Evolutionary conservation across 2,329 filamentous ascomycete genomes (phyloP).

Genomic region (Clarireedia hainanense): DNA sequence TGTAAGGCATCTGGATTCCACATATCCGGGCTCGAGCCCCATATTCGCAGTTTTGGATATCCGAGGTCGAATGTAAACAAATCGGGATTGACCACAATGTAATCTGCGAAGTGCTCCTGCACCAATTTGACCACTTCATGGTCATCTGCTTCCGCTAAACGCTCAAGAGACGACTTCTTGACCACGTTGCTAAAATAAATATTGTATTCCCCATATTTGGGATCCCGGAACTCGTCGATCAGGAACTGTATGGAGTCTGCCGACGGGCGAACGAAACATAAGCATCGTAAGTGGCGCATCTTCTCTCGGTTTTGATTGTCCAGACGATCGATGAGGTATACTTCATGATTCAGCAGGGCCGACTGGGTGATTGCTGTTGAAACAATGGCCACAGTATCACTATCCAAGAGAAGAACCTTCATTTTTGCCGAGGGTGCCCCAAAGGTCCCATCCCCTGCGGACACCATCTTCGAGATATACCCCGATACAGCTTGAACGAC

Average conservation of each 20-base stretch:
- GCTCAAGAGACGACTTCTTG: slow-evolving; percentile 91
- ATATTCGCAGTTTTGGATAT: slow-evolving; percentile 67
- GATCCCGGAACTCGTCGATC: slow-evolving; percentile 91
- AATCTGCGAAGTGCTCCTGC: slow-evolving; percentile 96
- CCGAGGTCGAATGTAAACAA: slow-evolving; percentile 73
- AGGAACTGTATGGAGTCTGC: slow-evolving; percentile 87
- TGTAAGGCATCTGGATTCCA: slow-evolving; percentile 90
- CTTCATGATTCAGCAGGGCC: slow-evolving; percentile 86
- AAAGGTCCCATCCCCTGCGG: slow-evolving; percentile 63
- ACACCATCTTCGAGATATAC: slow-evolving; percentile 96
- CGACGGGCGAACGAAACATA: slow-evolving; percentile 89
- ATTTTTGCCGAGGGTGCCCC: slow-evolving; percentile 76
- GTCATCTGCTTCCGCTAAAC: slow-evolving; percentile 91
- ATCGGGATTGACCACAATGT: slow-evolving; percentile 89
- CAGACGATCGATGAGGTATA: slow-evolving; percentile 93
- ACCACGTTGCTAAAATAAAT: slow-evolving; percentile 97
- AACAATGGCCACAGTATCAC: slow-evolving; percentile 87
- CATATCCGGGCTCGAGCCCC: slow-evolving; percentile 71
- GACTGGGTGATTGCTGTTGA: slow-evolving; percentile 96
- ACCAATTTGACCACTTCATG: slow-evolving; percentile 93
- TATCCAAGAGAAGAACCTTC: slow-evolving; percentile 94
- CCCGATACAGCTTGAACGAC: slow-evolving; percentile 85
- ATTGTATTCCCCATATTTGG: slow-evolving; percentile 95
- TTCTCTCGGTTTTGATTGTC: slow-evolving; percentile 88
- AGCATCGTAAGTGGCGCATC: slow-evolving; percentile 92